Evolutionary conservation across 2,329 filamentous ascomycete genomes (phyloP), one percentile per base, ranked within the genome.

Genomic region (Fusarium compactum): DNA sequence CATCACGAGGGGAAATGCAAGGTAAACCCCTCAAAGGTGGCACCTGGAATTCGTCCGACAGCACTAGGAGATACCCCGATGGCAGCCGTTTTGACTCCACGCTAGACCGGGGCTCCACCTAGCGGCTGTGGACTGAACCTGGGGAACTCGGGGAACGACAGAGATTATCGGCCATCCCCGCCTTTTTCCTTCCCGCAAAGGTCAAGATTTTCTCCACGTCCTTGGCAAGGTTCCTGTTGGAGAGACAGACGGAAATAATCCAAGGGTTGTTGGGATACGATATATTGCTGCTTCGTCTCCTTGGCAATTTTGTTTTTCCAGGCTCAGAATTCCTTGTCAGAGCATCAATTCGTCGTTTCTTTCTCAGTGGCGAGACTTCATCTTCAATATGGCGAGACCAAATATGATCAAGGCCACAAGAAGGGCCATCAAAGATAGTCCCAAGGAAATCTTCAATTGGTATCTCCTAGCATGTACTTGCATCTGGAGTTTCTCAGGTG

Each of bases 371-470:
- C 38, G 18, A 52, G 4, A 7, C 15, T 3, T 20, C 20, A 6
- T 54, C 32, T 14, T 22, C 22, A 73, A 32, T 6, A 73, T 72
- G 70, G 30, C 58, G 16, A 59, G 67, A 41, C 61, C 67, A 20
- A 74, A 69, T 10, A 59, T 78, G 59, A 76, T 78, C 55, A 67
- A 69, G 51, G 74, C 72, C 40, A 78, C 73, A 0, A 74, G 30
- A n/a, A 52, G 65, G 41, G 76, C 76, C 44, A 72, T 78, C 48
- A 66, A 69, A 46, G 68, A 74, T 0, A 73, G 68, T 20, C 76
- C 76, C 0, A 59, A 24, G 8, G 76, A 78, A 30, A 77, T 78
- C 18, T 76, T 78, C 64, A 78, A 77, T 38, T 72, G 68, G 62
- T 76, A 78, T 53, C 63, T 77, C 24, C 24, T 77, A 1, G 24